Percentiles rank a stretch among this genome's conserved stretches.
Evolutionary conservation across 1,284 basidiomycete species (phyloP).

Genomic region (Trametes sp.): DNA sequence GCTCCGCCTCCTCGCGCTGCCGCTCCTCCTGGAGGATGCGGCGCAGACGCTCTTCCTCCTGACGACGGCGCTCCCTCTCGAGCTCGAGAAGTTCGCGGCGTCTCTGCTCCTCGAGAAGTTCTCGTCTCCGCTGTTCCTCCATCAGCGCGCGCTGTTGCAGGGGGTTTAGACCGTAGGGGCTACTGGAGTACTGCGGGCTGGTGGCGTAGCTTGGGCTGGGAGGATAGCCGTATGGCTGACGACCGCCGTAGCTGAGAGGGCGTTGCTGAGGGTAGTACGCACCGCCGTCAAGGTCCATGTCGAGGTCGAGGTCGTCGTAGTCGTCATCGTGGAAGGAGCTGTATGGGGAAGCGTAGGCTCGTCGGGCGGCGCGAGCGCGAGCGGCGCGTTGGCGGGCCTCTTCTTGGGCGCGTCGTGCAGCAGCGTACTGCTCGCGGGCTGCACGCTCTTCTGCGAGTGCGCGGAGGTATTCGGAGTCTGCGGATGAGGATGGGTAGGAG

Average conservation of each 20-base stretch:
- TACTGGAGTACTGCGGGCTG: neutral
- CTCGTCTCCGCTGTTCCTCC: conserved; percentile 32
- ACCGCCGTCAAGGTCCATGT: conserved; percentile 22
- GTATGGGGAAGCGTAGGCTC: conserved; percentile 37
- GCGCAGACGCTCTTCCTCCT: conserved; percentile 34
- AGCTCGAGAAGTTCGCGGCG: conserved; percentile 33
- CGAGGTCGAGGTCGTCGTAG: conserved; percentile 30
- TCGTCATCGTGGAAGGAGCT: conserved; percentile 36
- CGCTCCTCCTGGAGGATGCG: conserved; percentile 35
- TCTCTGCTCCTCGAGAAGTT: conserved; percentile 31
- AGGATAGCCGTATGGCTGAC: conserved; percentile 8
- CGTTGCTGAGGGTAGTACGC: conserved; percentile 22
- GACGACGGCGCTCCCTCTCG: conserved; percentile 34
- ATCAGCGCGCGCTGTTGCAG: conserved; percentile 30
- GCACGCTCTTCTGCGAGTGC: conserved; percentile 43
- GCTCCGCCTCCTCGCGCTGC: conserved; percentile 34
- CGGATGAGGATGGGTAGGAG: conserved; percentile 25
- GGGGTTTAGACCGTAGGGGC: conserved; percentile 23
- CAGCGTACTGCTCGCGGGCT: conserved; percentile 41
- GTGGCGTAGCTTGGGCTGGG: neutral
- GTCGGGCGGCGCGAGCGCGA: conserved; percentile 38
- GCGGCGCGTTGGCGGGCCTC: conserved; percentile 43
- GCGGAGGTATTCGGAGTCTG: conserved; percentile 38
- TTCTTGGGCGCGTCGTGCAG: conserved; percentile 41
- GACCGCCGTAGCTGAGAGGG: conserved; percentile 8